Conservation (phyloP, 2,329 filamentous ascomycete genomes). For the Aspergillus japonicus region DNA sequence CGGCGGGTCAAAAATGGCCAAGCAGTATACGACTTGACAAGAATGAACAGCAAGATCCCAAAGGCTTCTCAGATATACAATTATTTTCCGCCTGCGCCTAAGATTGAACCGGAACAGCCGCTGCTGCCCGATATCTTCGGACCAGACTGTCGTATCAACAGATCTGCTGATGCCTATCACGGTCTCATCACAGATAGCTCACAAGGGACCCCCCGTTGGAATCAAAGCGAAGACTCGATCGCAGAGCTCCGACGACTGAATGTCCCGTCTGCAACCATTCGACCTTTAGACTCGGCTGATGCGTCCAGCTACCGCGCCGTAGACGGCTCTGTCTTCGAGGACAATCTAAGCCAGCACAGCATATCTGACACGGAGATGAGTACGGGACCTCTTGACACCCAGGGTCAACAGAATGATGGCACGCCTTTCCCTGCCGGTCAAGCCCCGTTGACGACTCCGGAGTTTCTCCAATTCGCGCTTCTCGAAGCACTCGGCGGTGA, state of each 20-base stretch:
- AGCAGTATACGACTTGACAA: conserved; percentile 32
- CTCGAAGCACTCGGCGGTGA: conserved; percentile 25
- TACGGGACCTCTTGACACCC: conserved; percentile 2
- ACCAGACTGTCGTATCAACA: conserved; percentile 23
- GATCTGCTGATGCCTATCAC: not conserved
- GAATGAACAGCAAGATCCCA: conserved; percentile 24
- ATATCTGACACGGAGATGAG: conserved; percentile 15
- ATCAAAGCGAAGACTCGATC: not conserved
- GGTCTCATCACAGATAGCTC: not conserved
- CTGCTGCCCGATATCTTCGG: conserved; percentile 31
- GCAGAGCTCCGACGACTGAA: not conserved
- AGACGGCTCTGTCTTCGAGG: conserved; percentile 20
- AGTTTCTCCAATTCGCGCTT: conserved; percentile 25
- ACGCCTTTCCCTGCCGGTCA: conserved; percentile 6
- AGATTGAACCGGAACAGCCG: conserved; percentile 20
- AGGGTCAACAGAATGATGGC: conserved; percentile 6
- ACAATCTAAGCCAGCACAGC: conserved; percentile 14
- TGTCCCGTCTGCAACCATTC: conserved; percentile 4
- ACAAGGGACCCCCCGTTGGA: not conserved
- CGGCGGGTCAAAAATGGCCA: conserved; percentile 18
- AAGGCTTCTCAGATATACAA: conserved; percentile 32
- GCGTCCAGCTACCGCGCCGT: conserved; percentile 21
- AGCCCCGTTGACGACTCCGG: conserved; percentile 18
- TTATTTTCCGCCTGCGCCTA: conserved; percentile 25
- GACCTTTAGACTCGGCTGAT: conserved; percentile 15